These are phyloP conservation scores for Gymnopilus junonius DNA, from an alignment of 768 basidiomycete species.

Conservation along the genomic window DNA sequence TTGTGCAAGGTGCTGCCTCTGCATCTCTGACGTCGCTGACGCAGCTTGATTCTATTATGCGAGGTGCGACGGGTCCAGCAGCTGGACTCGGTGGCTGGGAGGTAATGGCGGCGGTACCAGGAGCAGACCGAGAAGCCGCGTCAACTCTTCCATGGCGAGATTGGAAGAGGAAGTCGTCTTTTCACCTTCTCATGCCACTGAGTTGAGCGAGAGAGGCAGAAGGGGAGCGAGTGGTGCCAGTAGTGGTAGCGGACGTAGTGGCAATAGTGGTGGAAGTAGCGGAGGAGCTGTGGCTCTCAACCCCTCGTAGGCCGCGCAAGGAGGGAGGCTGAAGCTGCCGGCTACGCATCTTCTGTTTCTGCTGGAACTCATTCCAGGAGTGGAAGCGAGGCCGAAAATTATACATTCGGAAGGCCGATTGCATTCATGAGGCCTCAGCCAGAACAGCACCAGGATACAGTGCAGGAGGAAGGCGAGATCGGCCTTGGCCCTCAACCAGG, in stretches of 20 bases:
- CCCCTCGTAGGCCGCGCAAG: constrained; percentile 16
- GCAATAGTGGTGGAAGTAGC: neutral
- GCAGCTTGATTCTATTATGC: constrained; percentile 55
- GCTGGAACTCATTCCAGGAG: constrained; percentile 48
- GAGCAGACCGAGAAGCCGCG: constrained; percentile 44
- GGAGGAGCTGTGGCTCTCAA: constrained; percentile 16
- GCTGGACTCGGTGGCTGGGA: constrained; percentile 24
- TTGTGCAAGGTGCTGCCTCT: constrained; percentile 63
- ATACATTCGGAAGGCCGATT: constrained; percentile 74
- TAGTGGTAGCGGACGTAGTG: constrained; percentile 21
- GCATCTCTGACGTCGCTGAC: constrained; percentile 51
- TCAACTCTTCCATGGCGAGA: constrained; percentile 72
- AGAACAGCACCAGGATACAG: constrained; percentile 20
- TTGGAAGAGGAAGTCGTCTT: constrained; percentile 57
- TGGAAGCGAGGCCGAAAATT: constrained; percentile 65
- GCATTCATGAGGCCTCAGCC: constrained; percentile 40
- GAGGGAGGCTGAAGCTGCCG: constrained; percentile 22
- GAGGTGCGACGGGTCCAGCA: constrained; percentile 29
- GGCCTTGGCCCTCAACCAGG: neutral
- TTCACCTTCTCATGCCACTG: constrained; percentile 21
- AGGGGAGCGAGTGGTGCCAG: constrained; percentile 20
- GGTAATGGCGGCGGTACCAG: constrained; percentile 14
- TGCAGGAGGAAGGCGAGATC: constrained; percentile 16
- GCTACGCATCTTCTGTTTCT: constrained; percentile 39
- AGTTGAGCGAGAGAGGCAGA: constrained; percentile 18